Evolutionary conservation across 306 rosid genomes (phyloP).

Genomic region (Inga leiocalycina): DNA sequence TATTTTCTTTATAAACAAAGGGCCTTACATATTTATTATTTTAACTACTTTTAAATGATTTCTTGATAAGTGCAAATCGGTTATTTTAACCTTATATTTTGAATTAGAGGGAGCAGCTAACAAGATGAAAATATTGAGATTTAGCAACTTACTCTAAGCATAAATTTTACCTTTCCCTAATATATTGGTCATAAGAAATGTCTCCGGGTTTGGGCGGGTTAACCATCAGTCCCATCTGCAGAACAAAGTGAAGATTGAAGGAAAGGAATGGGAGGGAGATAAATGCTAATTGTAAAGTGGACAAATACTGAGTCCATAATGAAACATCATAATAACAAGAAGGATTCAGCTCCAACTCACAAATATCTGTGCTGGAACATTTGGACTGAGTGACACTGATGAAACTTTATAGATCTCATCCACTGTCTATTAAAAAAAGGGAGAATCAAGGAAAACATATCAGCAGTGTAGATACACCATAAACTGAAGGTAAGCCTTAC

Average conservation of each 20-base stretch:
- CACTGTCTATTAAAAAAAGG: conserved; percentile 77
- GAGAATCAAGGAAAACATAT: conserved; percentile 34
- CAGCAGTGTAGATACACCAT: conserved; percentile 2
- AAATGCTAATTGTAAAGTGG: conserved; percentile 15
- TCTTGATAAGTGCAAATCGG: no score
- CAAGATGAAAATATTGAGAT: conserved; percentile 6
- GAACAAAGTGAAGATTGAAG: conserved; percentile 34
- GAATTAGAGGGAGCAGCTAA: background rate
- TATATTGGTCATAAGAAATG: conserved; percentile 82
- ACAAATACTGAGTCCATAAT: conserved; percentile 15
- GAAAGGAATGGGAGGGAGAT: conserved; percentile 22
- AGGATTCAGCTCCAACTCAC: conserved; percentile 61
- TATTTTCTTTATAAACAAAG: no score
- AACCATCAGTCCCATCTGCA: conserved; percentile 97
- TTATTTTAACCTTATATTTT: no score
- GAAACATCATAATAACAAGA: conserved; percentile 15
- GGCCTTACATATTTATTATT: no score
- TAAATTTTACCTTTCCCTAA: conserved; percentile 76
- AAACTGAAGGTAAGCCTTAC: conserved; percentile 16
- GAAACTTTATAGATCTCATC: conserved; percentile 96
- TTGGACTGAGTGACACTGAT: conserved; percentile 90
- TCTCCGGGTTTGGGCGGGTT: conserved; percentile 95
- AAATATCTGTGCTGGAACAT: conserved; percentile 98
- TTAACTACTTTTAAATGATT: no score
- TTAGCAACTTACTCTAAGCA: conserved; percentile 28